phyloP scores from a whole-genome alignment of 176 grass and related monocot genomes.

The Carex littledalei region DNA sequence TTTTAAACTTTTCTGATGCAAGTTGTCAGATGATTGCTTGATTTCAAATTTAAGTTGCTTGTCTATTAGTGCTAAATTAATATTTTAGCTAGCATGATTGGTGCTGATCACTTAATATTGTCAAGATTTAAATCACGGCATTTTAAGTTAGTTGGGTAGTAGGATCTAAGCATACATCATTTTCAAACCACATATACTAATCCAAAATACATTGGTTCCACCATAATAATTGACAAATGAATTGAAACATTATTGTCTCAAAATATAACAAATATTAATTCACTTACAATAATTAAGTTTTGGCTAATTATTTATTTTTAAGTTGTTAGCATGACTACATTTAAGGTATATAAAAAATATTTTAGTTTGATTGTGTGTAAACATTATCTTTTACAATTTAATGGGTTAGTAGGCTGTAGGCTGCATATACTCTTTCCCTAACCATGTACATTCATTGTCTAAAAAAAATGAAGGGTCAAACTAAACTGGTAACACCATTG shows the following conservation, averaged over 20 bases:
- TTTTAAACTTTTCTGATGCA: not conserved
- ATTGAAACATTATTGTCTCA: not conserved
- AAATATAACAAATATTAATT: not conserved
- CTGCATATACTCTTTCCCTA: not conserved
- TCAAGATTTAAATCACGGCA: not conserved
- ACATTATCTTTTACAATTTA: not conserved
- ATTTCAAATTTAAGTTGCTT: conserved; percentile 19
- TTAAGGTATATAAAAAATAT: not conserved
- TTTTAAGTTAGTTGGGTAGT: not conserved
- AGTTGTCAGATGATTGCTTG: conserved; percentile 17
- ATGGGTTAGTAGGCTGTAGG: not conserved
- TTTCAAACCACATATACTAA: conserved; percentile 17
- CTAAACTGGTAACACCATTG: not conserved
- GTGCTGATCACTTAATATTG: conserved; percentile 9
- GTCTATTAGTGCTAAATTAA: conserved; percentile 13
- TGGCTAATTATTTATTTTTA: not conserved
- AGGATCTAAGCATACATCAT: not conserved
- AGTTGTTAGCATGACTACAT: not conserved
- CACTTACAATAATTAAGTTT: not conserved
- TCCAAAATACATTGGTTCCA: not conserved
- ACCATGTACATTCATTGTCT: too few relatives aligned
- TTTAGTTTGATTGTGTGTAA: not conserved
- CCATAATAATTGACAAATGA: not conserved
- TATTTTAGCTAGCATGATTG: conserved; percentile 20
- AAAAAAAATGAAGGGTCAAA: not conserved